phyloP scores from a whole-genome alignment of 176 grass and related monocot species.

The Oryza australiensis region DNA sequence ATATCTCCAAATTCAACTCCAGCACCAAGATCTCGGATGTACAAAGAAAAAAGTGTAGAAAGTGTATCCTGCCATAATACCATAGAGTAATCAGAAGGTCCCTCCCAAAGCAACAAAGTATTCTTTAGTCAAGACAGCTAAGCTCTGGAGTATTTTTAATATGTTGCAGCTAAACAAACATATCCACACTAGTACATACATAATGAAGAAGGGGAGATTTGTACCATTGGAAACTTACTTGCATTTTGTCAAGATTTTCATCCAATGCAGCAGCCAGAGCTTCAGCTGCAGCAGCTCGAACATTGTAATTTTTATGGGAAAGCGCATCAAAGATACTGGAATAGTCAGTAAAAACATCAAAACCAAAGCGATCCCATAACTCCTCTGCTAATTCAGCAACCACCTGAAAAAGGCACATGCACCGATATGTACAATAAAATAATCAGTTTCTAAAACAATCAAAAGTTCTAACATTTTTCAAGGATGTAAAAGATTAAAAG shows the following conservation, averaged over 20 bases:
- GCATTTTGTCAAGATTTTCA: constrained; percentile 83
- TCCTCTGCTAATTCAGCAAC: constrained; percentile 94
- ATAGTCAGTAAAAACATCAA: constrained; percentile 84
- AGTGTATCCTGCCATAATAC: constrained; percentile 73
- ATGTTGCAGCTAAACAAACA: constrained; percentile 7
- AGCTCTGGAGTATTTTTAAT: constrained; percentile 1
- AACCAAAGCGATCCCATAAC: constrained; percentile 85
- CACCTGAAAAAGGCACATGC: constrained; percentile 52
- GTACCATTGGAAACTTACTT: constrained; percentile 49
- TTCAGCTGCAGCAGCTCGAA: constrained; percentile 84
- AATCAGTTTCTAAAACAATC: neutral
- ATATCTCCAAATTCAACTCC: constrained; percentile 62
- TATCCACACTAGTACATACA: neutral
- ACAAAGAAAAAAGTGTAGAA: constrained; percentile 80
- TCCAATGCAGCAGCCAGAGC: constrained; percentile 91
- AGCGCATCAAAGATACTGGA: constrained; percentile 80
- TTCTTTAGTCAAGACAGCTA: constrained; percentile 1
- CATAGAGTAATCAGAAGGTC: neutral
- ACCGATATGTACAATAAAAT: constrained; percentile 36
- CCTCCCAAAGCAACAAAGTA: neutral
- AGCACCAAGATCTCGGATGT: constrained; percentile 72
- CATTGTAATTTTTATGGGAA: constrained; percentile 89
- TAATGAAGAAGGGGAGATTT: constrained; percentile 6
- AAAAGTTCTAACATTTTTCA: constrained; percentile 12
- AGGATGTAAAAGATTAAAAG: constrained; percentile 14